Conservation (phyloP, 257 asterid species). For the Jacaranda mimosifolia region DNA sequence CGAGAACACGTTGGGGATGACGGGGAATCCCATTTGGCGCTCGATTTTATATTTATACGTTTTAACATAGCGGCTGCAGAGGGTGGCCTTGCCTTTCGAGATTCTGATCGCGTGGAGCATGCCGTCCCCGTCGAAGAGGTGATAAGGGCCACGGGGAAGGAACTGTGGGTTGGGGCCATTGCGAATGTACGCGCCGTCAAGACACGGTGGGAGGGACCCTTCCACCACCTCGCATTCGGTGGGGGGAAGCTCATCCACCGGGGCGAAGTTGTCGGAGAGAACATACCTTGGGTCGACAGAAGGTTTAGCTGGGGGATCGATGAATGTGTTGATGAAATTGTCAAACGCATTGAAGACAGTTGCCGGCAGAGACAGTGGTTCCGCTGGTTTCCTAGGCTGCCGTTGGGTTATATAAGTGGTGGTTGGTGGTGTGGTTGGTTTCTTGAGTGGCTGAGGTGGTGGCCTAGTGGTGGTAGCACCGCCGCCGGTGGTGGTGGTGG, state of each 20-base stretch:
- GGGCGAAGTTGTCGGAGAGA: slow-evolving; percentile 66
- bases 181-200: slow-evolving; percentile 80
- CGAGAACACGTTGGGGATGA: slow-evolving; percentile 68
- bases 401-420: neutral
- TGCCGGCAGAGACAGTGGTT: slow-evolving; percentile 43
- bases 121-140: slow-evolving; percentile 85
- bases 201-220: slow-evolving; percentile 68
- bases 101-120: slow-evolving; percentile 79
- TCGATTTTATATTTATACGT: slow-evolving; percentile 70
- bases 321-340: slow-evolving; percentile 50
- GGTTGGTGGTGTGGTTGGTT: slow-evolving; percentile 19
- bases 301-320: slow-evolving; percentile 66
- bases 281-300: slow-evolving; percentile 61
- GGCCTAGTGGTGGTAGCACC: slow-evolving; percentile 1
- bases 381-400: slow-evolving; percentile 21
- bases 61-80: slow-evolving; percentile 77
- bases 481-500: slow-evolving; percentile 25
- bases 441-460: slow-evolving; percentile 38
- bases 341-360: slow-evolving; percentile 51
- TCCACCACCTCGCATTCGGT: slow-evolving; percentile 60
- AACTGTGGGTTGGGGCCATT: slow-evolving; percentile 88
- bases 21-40: slow-evolving; percentile 50
- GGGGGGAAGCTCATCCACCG: slow-evolving; percentile 77
- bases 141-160: slow-evolving; percentile 83
- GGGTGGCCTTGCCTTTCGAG: slow-evolving; percentile 57